Percentiles rank a stretch among this genome's conserved stretches.
Evolutionary conservation across 2,329 filamentous ascomycete species (phyloP).

Genomic region (Cytospora leucostoma): DNA sequence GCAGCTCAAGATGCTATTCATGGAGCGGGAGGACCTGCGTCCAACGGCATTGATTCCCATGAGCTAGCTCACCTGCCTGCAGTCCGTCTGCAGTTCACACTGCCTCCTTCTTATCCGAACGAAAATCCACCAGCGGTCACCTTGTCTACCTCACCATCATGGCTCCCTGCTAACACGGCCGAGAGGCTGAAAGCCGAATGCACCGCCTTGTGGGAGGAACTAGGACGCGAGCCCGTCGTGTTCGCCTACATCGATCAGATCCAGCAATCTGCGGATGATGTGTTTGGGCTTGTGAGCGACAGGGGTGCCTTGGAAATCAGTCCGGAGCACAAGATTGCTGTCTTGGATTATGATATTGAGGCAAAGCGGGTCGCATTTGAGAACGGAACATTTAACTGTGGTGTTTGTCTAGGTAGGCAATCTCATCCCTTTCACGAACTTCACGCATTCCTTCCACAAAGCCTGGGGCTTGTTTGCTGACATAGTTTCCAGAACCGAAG

Average conservation of each 20-base stretch:
- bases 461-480: conserved; percentile 29
- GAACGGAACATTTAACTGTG: conserved; percentile 82
- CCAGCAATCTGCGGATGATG: conserved; percentile 58
- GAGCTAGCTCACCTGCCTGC: conserved; percentile 60
- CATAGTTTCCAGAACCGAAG: conserved; percentile 67
- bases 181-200: conserved; percentile 53
- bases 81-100: conserved; percentile 52
- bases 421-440: neutral
- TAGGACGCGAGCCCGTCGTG: conserved; percentile 59
- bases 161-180: conserved; percentile 55
- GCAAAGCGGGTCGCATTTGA: conserved; percentile 76
- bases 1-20: conserved; percentile 24
- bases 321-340: conserved; percentile 63
- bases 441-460: neutral
- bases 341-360: conserved; percentile 77
- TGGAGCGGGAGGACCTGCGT: conserved; percentile 3
- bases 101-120: conserved; percentile 62
- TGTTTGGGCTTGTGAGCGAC: conserved; percentile 58
- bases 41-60: conserved; percentile 45
- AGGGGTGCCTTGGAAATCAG: conserved; percentile 54
- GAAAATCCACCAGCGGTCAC: conserved; percentile 51
- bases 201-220: conserved; percentile 61
- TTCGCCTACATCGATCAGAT: conserved; percentile 66
- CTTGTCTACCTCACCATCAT: conserved; percentile 57
- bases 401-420: conserved; percentile 71